Percentiles rank a stretch among this genome's conserved stretches.
Evolutionary conservation across 2,329 filamentous ascomycete species (phyloP).

Genomic region (Xylariaceae sp.): DNA sequence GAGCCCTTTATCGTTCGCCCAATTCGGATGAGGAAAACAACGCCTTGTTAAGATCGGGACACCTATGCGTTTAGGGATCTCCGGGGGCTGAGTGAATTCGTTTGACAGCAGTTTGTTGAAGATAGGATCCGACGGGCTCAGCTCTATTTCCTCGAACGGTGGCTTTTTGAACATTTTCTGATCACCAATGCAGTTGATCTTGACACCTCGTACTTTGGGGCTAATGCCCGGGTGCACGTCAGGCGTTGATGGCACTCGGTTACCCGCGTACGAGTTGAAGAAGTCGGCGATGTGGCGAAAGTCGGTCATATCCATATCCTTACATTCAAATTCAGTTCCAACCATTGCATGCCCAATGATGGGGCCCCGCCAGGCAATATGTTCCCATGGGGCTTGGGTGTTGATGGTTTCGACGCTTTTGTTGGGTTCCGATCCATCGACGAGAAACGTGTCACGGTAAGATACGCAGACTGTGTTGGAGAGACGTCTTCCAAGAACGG

Average conservation of each 20-base stretch:
- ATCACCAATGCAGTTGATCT: constrained; percentile 20
- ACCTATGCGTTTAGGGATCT: constrained; percentile 18
- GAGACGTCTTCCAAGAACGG: neutral
- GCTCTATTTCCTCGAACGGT: constrained; percentile 15
- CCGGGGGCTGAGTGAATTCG: neutral
- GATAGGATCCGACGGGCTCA: constrained; percentile 6
- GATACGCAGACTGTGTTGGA: neutral
- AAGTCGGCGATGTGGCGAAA: constrained; percentile 20
- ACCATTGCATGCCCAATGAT: constrained; percentile 9
- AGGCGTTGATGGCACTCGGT: neutral
- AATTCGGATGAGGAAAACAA: constrained; percentile 14
- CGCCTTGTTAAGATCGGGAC: constrained; percentile 15
- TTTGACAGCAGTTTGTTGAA: constrained; percentile 4
- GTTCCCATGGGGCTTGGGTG: neutral
- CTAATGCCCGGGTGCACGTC: no score
- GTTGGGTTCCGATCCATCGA: constrained; percentile 6
- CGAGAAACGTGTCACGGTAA: constrained; percentile 1
- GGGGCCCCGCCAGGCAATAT: constrained; percentile 17
- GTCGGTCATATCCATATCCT: constrained; percentile 22
- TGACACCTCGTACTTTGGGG: constrained; percentile 14
- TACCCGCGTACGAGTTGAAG: constrained; percentile 6
- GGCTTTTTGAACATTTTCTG: constrained; percentile 16
- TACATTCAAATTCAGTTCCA: neutral
- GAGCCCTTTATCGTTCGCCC: constrained; percentile 5
- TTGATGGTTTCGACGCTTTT: neutral